phyloP scores from a whole-genome alignment of 371 early-diverging fungal species.

The Haplosporangium sp. region DNA sequence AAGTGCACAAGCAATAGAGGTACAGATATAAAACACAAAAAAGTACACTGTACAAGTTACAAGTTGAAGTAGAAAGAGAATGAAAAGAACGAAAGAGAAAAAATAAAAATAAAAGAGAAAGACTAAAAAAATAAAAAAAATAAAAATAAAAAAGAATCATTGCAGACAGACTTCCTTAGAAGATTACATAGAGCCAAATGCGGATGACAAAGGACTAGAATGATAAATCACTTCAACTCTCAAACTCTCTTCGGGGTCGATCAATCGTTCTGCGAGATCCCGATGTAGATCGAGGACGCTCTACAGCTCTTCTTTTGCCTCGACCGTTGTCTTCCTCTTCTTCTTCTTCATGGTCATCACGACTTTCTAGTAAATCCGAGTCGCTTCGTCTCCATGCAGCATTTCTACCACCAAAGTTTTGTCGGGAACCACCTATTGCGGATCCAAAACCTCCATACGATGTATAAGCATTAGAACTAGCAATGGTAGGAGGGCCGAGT shows the following conservation, averaged over 20 bases:
- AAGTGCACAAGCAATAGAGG: neutral
- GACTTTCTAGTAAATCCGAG: conserved; percentile 5
- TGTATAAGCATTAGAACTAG: conserved; percentile 12
- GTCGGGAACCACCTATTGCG: conserved; percentile 7
- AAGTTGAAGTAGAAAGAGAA: too few species aligned
- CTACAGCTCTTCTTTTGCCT: conserved; percentile 39
- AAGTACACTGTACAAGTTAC: neutral
- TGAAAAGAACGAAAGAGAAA: too few species aligned
- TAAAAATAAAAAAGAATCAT: neutral
- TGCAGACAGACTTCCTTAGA: neutral
- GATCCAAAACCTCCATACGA: conserved; percentile 9
- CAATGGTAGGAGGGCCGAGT: neutral
- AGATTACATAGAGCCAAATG: neutral
- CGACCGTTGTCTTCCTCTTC: conserved; percentile 38
- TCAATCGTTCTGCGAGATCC: conserved; percentile 27
- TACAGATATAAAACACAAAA: conserved; percentile 7
- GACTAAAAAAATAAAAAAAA: neutral
- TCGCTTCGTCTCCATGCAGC: conserved; percentile 20
- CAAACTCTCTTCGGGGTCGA: conserved; percentile 38
- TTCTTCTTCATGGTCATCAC: conserved; percentile 33
- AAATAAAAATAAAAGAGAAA: neutral
- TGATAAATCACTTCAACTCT: conserved; percentile 13
- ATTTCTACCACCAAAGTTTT: conserved; percentile 8
- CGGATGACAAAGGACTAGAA: neutral
- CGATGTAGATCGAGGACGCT: conserved; percentile 37